These are phyloP conservation scores for Phaseolus lunatus DNA, from an alignment of 306 rosid species.

Conservation along the genomic window DNA sequence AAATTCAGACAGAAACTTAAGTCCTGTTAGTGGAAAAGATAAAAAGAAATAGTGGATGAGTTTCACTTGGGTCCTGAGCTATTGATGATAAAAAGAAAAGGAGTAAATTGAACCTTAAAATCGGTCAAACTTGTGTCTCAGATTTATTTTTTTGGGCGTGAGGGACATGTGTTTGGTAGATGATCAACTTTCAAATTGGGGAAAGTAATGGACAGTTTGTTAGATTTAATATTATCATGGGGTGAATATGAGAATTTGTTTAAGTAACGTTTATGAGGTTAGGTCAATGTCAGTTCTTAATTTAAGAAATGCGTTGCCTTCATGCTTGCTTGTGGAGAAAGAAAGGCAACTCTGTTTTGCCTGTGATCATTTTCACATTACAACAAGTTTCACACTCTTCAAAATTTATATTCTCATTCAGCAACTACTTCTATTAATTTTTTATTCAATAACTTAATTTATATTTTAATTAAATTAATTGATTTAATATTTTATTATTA, in stretches of 20 bases:
- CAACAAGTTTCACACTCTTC: too few relatives aligned
- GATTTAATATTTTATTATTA: too few relatives aligned
- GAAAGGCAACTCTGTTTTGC: conserved; percentile 33
- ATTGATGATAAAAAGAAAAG: not conserved
- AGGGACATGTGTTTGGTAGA: not conserved
- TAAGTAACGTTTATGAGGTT: conserved; percentile 19
- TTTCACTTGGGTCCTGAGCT: not conserved
- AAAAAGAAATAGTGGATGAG: not conserved
- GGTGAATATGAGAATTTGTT: not conserved
- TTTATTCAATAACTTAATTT: too few relatives aligned
- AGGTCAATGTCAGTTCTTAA: conserved; percentile 41
- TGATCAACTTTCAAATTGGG: conserved; percentile 1
- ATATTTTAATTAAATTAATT: too few relatives aligned
- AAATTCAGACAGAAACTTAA: too few relatives aligned
- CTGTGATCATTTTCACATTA: conserved; percentile 45
- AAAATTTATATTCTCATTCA: too few relatives aligned
- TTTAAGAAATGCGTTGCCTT: conserved; percentile 30
- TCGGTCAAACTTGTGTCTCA: not conserved
- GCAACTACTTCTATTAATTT: too few relatives aligned
- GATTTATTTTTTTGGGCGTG: too few relatives aligned
- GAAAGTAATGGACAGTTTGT: not conserved
- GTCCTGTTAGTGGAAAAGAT: not conserved
- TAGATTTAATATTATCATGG: not conserved
- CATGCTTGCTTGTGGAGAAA: conserved; percentile 30
- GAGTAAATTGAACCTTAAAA: not conserved